phyloP scores from a whole-genome alignment of 2,329 filamentous ascomycete species.

The Scedosporium apiospermum region DNA sequence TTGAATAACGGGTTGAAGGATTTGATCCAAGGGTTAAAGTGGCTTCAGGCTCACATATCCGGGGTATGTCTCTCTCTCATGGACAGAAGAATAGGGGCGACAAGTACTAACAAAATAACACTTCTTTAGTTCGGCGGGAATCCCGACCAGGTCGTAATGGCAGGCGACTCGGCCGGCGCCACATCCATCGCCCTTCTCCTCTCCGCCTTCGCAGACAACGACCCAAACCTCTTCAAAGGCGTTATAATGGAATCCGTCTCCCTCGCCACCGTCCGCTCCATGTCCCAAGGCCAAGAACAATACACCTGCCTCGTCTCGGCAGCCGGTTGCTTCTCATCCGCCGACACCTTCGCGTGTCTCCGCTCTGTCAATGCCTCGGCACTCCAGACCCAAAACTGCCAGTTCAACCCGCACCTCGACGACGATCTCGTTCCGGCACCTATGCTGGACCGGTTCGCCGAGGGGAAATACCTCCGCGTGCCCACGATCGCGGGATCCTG shows the following conservation, averaged over 20 bases:
- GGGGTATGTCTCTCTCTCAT: slow-evolving; percentile 13
- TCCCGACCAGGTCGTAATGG: slow-evolving; percentile 56
- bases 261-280: slow-evolving; percentile 36
- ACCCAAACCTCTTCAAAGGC: slow-evolving; percentile 40
- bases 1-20: slow-evolving; percentile 63
- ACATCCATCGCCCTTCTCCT: slow-evolving; percentile 57
- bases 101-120: background rate
- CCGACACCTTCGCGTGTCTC: slow-evolving; percentile 35
- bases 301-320: slow-evolving; percentile 34
- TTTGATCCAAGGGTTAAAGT: slow-evolving; percentile 58
- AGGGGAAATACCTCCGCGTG: slow-evolving; percentile 42
- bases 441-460: slow-evolving; percentile 36
- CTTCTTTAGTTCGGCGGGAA: slow-evolving; percentile 54
- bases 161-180: slow-evolving; percentile 60
- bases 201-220: slow-evolving; percentile 39
- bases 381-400: slow-evolving; percentile 30
- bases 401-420: slow-evolving; percentile 47
- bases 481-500: slow-evolving; percentile 39
- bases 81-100: too few relatives aligned
- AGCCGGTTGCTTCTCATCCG: slow-evolving; percentile 29
- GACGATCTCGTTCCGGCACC: slow-evolving; percentile 38
- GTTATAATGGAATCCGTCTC: slow-evolving; percentile 42
- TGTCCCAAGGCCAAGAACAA: slow-evolving; percentile 39
- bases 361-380: slow-evolving; percentile 26
- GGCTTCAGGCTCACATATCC: slow-evolving; percentile 57